Evolutionary conservation across 1,139 yeast species (phyloP).

Genomic region (Saccharomyces pastorianus): DNA sequence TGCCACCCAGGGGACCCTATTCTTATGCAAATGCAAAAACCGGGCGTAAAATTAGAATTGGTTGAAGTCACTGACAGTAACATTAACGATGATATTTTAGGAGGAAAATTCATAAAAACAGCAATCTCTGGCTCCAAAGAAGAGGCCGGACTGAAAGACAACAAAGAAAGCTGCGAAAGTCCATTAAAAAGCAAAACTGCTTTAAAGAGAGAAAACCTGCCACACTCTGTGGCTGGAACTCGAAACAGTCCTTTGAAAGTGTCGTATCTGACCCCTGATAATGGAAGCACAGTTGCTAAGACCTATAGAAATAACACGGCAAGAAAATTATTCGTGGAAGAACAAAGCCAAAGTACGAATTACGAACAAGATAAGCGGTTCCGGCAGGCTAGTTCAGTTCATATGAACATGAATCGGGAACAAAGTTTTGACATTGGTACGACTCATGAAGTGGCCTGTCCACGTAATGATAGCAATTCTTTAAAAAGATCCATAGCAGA

Average conservation of each 20-base stretch:
- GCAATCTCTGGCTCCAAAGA: neutral
- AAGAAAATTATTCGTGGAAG: constrained; percentile 4
- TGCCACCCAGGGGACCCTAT: constrained; percentile 48
- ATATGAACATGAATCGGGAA: neutral
- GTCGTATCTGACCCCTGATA: neutral
- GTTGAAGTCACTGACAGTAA: constrained; percentile 42
- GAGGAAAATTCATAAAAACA: neutral
- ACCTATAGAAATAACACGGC: neutral
- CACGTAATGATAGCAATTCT: neutral
- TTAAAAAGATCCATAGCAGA: neutral
- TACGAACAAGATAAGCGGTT: neutral
- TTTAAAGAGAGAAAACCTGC: neutral
- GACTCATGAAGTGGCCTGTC: neutral
- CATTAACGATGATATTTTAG: neutral
- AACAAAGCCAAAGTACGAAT: constrained; percentile 3
- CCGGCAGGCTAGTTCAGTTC: neutral
- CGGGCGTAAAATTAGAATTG: constrained; percentile 29
- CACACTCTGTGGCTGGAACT: neutral
- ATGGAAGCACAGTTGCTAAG: neutral
- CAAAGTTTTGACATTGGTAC: neutral
- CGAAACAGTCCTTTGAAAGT: neutral
- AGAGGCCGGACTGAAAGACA: neutral
- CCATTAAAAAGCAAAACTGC: neutral
- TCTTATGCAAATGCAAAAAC: constrained; percentile 35
- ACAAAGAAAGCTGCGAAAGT: neutral